A percentile compares a stretch with the other conserved stretches of the same genome.
phyloP scores from a whole-genome alignment of 2,329 filamentous ascomycete species.

The Aureobasidium sp. region DNA sequence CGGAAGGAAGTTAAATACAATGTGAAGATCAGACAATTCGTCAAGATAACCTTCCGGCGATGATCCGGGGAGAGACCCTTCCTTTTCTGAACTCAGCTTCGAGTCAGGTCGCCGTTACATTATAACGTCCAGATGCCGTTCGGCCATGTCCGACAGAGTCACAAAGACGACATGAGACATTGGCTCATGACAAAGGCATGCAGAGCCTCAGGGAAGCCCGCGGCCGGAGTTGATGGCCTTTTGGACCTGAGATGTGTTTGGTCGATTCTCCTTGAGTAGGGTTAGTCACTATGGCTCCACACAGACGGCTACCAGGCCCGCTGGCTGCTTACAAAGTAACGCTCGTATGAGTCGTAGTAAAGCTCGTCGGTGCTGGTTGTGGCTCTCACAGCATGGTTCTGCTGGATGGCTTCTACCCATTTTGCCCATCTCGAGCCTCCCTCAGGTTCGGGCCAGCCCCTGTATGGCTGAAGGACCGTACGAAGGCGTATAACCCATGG shows the following conservation, averaged over 20 bases:
- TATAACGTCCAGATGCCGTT: background rate
- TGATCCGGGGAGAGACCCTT: background rate
- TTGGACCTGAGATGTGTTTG: constrained; percentile 38
- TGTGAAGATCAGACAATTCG: background rate
- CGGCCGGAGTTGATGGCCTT: constrained; percentile 55
- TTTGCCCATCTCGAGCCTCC: constrained; percentile 57
- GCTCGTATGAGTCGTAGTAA: constrained; percentile 60
- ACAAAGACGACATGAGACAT: background rate
- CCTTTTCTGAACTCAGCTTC: background rate
- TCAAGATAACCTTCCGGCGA: background rate
- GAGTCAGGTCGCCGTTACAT: constrained; percentile 1
- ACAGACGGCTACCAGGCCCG: too few species aligned
- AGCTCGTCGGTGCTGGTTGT: constrained; percentile 62
- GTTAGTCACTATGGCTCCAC: background rate
- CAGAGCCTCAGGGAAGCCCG: constrained; percentile 41
- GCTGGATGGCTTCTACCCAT: constrained; percentile 66
- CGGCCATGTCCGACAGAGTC: background rate
- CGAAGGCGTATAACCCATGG: constrained; percentile 66
- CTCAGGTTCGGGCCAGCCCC: constrained; percentile 59
- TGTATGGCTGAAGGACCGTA: constrained; percentile 58
- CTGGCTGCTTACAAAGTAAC: too few species aligned
- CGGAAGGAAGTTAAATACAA: background rate
- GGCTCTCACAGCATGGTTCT: constrained; percentile 53
- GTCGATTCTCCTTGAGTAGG: constrained; percentile 46
- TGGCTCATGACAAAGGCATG: constrained; percentile 26